phyloP scores from a whole-genome alignment of 2,329 filamentous ascomycete species.

The Pleurostoma richardsiae region DNA sequence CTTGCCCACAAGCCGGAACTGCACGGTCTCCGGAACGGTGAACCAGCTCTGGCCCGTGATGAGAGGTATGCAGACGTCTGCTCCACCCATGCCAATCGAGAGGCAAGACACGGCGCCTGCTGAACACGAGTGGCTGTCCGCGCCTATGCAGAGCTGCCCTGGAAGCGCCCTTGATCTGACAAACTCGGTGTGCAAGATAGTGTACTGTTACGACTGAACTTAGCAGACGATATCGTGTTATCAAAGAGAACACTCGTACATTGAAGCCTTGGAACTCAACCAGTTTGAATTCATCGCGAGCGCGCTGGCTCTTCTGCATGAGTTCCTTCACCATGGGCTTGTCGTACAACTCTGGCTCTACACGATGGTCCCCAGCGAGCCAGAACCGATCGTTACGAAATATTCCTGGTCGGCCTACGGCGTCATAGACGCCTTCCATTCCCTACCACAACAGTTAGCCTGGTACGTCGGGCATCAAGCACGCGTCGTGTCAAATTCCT shows the following conservation, averaged over 20 bases:
- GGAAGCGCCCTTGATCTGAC: constrained; percentile 28
- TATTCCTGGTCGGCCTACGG: constrained; percentile 31
- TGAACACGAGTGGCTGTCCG: constrained; percentile 32
- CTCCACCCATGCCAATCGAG: constrained; percentile 29
- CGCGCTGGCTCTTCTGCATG: constrained; percentile 27
- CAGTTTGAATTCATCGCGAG: constrained; percentile 33
- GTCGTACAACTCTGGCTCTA: too few species aligned
- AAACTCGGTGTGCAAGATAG: constrained; percentile 35
- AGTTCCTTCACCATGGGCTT: constrained; percentile 28
- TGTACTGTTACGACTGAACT: too few species aligned
- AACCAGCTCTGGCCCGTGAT: constrained; percentile 33
- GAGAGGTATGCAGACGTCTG: constrained; percentile 29
- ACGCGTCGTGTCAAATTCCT: constrained; percentile 27
- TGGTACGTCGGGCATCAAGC: too few species aligned
- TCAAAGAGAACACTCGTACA: too few species aligned
- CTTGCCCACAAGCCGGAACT: constrained; percentile 24
- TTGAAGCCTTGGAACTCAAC: constrained; percentile 33
- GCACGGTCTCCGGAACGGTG: constrained; percentile 28
- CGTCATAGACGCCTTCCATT: too few species aligned
- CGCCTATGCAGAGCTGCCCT: constrained; percentile 29
- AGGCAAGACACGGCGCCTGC: constrained; percentile 27
- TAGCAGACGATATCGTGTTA: not conserved
- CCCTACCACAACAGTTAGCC: too few species aligned
- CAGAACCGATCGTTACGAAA: constrained; percentile 45
- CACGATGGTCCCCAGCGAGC: constrained; percentile 42